Evolutionary conservation across 805 yeast species (phyloP), one percentile per base, ranked within the genome.

Genomic region (Teunomyces lycoperdinae): DNA sequence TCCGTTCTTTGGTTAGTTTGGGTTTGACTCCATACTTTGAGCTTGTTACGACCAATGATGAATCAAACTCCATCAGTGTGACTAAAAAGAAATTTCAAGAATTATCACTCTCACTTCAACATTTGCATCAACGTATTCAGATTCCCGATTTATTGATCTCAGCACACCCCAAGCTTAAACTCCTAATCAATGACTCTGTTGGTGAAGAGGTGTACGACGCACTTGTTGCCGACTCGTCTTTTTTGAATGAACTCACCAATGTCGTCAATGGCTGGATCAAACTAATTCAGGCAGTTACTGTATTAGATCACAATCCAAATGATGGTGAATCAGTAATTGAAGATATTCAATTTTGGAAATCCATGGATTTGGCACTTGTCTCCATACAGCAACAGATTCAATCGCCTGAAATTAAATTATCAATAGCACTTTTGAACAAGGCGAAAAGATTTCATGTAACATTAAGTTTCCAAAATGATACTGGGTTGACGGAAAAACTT

Each of bases 401-500:
- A 3, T 69, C 79, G 0, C 72, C 74, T 0, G 83, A 80, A 31
- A 79, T 89, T 1, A 67, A 64, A 16, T 61, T 78, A 7, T 81
- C 94, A 0, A 64, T 89, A 10, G 80, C 78, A 1, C 68, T 87
- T 0, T 70, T 91, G 47, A 79, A 80, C 50, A 68, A 76, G 11
- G 89, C 90, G 2, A 90, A 87, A 55, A 73, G 97, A 52, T 87
- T 84, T 58, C 95, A 87, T 60, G 84, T 89, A 1, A 84, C 91
- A 0, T 78, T 81, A n/a, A 76, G 85, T 31, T 85, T 87, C 56
- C 68, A 79, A 30, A 79, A 89, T 5, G 95, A 88, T 57, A 81
- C 86, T 2, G 88, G 89, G 0, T 64, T 92, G 16, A 64, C 70
- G 32, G 83, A 80, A 26, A 80, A 85, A 11, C 51, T 80, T 9